Conservation (phyloP, 2,329 filamentous ascomycete species). For the Aspergillus caelatus region DNA sequence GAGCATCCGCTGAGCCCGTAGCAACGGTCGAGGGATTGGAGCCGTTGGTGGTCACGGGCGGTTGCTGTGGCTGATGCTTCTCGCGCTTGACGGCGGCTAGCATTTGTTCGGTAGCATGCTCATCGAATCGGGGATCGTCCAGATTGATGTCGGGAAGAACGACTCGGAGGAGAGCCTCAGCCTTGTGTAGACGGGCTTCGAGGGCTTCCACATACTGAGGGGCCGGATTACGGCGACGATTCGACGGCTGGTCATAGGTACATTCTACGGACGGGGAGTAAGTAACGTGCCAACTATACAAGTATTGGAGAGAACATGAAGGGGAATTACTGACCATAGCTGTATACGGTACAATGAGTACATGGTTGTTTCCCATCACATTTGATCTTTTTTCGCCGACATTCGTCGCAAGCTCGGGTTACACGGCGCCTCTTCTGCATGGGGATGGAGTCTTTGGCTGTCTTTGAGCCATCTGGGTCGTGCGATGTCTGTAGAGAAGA, state of each 20-base stretch:
- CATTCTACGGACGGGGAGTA: slow-evolving; percentile 64
- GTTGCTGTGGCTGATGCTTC: slow-evolving; percentile 21
- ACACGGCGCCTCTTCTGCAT: slow-evolving; percentile 77
- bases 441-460: slow-evolving; percentile 48
- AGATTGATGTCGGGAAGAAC: slow-evolving; percentile 84
- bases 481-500: slow-evolving; percentile 18
- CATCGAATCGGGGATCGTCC: slow-evolving; percentile 80
- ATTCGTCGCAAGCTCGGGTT: slow-evolving; percentile 80
- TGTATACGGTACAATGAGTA: slow-evolving; percentile 97
- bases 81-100: slow-evolving; percentile 50
- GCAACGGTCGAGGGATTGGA: slow-evolving; percentile 26
- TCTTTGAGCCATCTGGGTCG: slow-evolving; percentile 30
- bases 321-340: slow-evolving; percentile 71
- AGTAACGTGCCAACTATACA: neutral
- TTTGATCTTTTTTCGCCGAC: slow-evolving; percentile 83
- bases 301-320: neutral
- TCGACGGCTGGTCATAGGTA: slow-evolving; percentile 93
- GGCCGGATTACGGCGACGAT: slow-evolving; percentile 84
- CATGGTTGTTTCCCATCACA: slow-evolving; percentile 86
- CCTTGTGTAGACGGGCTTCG: slow-evolving; percentile 79
- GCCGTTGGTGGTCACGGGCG: slow-evolving; percentile 13
- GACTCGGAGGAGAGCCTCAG: slow-evolving; percentile 76
- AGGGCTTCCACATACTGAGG: slow-evolving; percentile 92
- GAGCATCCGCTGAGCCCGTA: slow-evolving; percentile 17
- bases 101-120: slow-evolving; percentile 70